These are phyloP conservation scores for Rubia tinctorum DNA, from an alignment of 305 asterid genomes.

Conservation along the genomic window DNA sequence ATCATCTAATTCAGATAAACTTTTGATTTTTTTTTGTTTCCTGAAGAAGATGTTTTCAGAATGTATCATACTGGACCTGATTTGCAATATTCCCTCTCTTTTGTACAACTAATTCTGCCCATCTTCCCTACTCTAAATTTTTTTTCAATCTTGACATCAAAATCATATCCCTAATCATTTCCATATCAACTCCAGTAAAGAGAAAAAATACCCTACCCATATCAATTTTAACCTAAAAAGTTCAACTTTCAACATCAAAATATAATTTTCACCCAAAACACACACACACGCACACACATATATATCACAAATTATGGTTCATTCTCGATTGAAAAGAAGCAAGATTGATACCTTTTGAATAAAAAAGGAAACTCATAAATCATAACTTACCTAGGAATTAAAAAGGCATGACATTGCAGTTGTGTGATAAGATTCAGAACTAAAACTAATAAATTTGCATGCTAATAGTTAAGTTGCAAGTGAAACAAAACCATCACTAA, in stretches of 20 bases:
- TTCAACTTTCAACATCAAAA: not conserved
- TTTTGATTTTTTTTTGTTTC: constrained; percentile 26
- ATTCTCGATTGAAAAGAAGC: not conserved
- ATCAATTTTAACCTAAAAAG: constrained; percentile 29
- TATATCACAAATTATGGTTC: not conserved
- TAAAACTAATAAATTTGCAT: too few relatives aligned
- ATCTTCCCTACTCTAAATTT: constrained; percentile 38
- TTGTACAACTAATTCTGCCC: constrained; percentile 32
- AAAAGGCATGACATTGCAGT: constrained; percentile 31
- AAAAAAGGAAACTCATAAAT: not conserved
- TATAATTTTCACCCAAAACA: not conserved
- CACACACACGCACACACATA: too few relatives aligned
- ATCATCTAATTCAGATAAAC: constrained; percentile 23
- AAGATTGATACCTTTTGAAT: not conserved
- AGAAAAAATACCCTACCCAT: not conserved
- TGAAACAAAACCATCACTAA: not conserved
- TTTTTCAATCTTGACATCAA: constrained; percentile 3
- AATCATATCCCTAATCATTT: constrained; percentile 1
- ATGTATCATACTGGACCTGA: constrained; percentile 48
- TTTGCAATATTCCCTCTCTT: constrained; percentile 45
- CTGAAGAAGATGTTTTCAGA: constrained; percentile 34
- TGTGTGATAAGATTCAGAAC: constrained; percentile 28
- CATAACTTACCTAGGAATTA: constrained; percentile 49
- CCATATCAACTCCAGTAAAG: constrained; percentile 16
- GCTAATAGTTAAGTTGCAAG: not conserved